Percentiles rank a stretch among this genome's conserved stretches.
phyloP scores from a whole-genome alignment of 2,329 filamentous ascomycete species.

The Aspergillus puulaauensis region DNA sequence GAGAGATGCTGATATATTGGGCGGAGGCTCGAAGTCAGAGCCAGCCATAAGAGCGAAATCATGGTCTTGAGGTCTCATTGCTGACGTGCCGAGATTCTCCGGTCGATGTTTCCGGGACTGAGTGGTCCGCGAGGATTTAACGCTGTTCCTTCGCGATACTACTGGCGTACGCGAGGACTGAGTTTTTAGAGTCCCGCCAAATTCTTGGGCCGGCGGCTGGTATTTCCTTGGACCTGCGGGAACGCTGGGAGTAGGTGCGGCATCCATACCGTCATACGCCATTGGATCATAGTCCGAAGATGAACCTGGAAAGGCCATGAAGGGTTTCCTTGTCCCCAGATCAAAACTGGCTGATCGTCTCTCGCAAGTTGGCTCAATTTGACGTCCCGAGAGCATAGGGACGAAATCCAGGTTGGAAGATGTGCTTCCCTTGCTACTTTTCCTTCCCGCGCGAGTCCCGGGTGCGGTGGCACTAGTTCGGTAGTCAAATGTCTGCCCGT shows the following conservation, averaged over 20 bases:
- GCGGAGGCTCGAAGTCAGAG: constrained; percentile 36
- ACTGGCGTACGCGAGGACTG: constrained; percentile 32
- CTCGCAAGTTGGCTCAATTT: constrained; percentile 31
- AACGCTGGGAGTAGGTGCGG: constrained; percentile 81
- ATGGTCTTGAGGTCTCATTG: constrained; percentile 31
- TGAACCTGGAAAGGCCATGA: constrained; percentile 40
- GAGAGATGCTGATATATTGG: constrained; percentile 43
- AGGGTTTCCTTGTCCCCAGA: constrained; percentile 37
- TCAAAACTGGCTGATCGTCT: constrained; percentile 48
- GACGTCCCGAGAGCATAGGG: constrained; percentile 42
- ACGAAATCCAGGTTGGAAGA: constrained; percentile 76
- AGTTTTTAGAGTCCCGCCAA: constrained; percentile 22
- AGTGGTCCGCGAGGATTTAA: constrained; percentile 42
- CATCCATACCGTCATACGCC: constrained; percentile 62
- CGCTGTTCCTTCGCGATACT: constrained; percentile 42
- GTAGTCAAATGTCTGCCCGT: constrained; percentile 36
- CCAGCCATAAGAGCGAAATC: constrained; percentile 29
- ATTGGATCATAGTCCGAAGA: constrained; percentile 29
- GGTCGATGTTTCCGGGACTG: constrained; percentile 37
- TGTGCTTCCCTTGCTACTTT: constrained; percentile 71
- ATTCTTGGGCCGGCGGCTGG: constrained; percentile 43
- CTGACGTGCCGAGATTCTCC: constrained; percentile 40
- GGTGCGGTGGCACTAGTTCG: constrained; percentile 25
- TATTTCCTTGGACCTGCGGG: constrained; percentile 71
- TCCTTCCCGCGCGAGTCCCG: constrained; percentile 44